Evolutionary conservation across 257 asterid genomes (phyloP).

Genomic region (Nicotiana otophora): DNA sequence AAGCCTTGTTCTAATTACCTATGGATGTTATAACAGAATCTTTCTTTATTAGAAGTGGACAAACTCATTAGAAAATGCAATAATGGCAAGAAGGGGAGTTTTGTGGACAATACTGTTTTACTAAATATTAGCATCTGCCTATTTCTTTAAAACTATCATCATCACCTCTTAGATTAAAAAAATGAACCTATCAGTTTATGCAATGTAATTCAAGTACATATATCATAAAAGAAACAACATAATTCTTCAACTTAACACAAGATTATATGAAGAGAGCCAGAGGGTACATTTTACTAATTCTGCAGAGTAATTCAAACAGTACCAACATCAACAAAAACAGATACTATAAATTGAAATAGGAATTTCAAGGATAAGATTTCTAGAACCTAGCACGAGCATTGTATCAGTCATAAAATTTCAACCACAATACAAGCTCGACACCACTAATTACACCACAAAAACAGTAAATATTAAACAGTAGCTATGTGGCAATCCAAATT

Average conservation of each 20-base stretch:
- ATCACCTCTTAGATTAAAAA: conserved; percentile 14
- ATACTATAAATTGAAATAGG: too few relatives aligned
- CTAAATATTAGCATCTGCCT: conserved; percentile 10
- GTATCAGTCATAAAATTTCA: too few relatives aligned
- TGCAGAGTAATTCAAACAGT: too few relatives aligned
- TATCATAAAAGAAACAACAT: neutral
- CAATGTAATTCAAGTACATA: neutral
- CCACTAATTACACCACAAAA: too few relatives aligned
- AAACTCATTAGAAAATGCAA: neutral
- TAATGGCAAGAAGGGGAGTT: neutral
- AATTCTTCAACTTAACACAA: neutral
- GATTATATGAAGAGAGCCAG: neutral
- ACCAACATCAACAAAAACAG: too few relatives aligned
- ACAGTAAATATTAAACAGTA: too few relatives aligned
- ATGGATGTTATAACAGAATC: conserved; percentile 12
- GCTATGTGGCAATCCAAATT: too few relatives aligned
- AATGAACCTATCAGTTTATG: neutral
- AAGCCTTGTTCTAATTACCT: conserved; percentile 26
- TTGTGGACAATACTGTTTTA: neutral
- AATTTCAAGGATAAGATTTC: too few relatives aligned
- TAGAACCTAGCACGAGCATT: too few relatives aligned
- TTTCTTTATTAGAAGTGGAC: neutral
- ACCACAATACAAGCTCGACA: too few relatives aligned
- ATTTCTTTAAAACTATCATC: conserved; percentile 14
- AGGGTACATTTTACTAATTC: too few relatives aligned